A percentile compares a stretch with the other conserved stretches of the same genome.
These are phyloP conservation scores for Crithidia fasciculata DNA, from an alignment of 208 protist genomes.

Conservation along the genomic window DNA sequence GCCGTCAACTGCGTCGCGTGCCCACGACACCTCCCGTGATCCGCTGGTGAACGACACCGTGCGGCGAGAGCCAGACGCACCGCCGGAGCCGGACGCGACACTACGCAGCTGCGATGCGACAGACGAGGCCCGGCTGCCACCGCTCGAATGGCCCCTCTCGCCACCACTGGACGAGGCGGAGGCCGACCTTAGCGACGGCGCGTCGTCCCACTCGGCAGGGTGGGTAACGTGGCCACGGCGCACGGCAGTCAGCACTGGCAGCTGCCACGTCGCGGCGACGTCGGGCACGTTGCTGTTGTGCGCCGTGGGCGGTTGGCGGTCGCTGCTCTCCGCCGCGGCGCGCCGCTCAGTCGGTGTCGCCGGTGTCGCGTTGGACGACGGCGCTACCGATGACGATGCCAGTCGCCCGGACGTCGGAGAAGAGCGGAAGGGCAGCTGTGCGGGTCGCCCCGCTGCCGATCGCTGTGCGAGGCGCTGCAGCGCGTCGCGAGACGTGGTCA, in stretches of 20 bases:
- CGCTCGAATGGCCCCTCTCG: not conserved
- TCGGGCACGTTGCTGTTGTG: no score
- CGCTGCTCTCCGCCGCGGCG: not conserved
- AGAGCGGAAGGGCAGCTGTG: not conserved
- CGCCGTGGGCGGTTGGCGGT: not conserved
- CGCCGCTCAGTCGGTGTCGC: not conserved
- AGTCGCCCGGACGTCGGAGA: not conserved
- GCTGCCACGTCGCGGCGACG: conserved; percentile 4
- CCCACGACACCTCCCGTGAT: conserved; percentile 9
- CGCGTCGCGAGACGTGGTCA: conserved; percentile 18
- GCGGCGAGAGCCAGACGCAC: not conserved
- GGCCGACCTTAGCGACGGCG: not conserved
- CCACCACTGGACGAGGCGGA: not conserved
- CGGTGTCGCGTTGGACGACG: not conserved
- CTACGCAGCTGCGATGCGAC: not conserved
- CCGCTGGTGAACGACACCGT: not conserved
- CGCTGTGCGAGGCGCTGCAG: conserved; percentile 3
- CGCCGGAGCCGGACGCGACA: not conserved
- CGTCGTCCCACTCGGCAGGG: not conserved
- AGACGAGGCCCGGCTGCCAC: not conserved
- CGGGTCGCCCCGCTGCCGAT: not conserved
- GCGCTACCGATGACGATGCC: not conserved
- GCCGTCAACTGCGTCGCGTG: not conserved
- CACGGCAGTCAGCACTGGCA: conserved; percentile 2
- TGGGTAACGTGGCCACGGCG: conserved; percentile 6